Evolutionary conservation across 2,329 filamentous ascomycete species (phyloP).

Genomic region (Cladosporium sp.): DNA sequence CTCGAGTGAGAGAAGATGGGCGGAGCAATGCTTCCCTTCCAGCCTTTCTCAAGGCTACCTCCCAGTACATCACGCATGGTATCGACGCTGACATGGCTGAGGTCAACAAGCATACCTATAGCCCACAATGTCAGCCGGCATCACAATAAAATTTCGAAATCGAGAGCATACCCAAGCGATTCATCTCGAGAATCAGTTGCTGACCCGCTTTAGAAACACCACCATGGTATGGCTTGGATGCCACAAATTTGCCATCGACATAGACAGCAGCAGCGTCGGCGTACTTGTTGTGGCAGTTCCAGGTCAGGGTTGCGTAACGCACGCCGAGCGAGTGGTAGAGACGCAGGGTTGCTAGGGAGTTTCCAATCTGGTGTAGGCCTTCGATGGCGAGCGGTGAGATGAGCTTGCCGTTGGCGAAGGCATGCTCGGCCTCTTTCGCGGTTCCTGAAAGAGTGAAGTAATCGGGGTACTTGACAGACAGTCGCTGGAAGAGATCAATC

Average conservation of each 20-base stretch:
- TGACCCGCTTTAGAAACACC: constrained; percentile 73
- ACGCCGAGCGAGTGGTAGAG: constrained; percentile 76
- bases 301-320: constrained; percentile 83
- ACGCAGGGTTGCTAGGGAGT: constrained; percentile 73
- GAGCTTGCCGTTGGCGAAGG: constrained; percentile 52
- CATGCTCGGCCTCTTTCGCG: constrained; percentile 60
- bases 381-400: constrained; percentile 81
- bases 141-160: not conserved
- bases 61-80: constrained; percentile 84
- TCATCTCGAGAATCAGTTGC: constrained; percentile 80
- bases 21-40: constrained; percentile 74
- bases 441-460: constrained; percentile 67
- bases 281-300: constrained; percentile 90
- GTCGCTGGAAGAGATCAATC: constrained; percentile 69
- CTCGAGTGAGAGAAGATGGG: constrained; percentile 90
- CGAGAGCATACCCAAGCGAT: constrained; percentile 76
- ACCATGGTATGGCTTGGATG: constrained; percentile 60
- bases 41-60: constrained; percentile 48
- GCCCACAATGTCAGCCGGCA: not conserved
- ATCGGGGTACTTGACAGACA: constrained; percentile 63
- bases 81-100: constrained; percentile 74
- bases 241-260: constrained; percentile 43
- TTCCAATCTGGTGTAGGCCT: constrained; percentile 91
- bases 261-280: constrained; percentile 76
- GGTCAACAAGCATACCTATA: constrained; percentile 88